Evolutionary conservation across 2,329 filamentous ascomycete species (phyloP).

Genomic region (Fusarium drepaniforme): DNA sequence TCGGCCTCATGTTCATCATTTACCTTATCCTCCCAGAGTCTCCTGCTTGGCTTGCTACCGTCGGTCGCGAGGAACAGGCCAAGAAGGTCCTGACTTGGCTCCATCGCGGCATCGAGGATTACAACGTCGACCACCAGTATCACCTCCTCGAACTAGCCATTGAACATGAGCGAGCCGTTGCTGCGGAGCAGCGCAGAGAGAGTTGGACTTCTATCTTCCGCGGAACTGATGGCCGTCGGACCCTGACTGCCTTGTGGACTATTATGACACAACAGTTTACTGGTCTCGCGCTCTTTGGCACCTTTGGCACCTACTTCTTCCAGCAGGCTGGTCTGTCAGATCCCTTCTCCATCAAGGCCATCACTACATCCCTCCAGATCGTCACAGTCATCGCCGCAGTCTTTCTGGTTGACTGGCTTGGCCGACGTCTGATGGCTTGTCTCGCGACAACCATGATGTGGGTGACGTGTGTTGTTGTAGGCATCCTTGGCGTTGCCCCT

Average conservation of each 20-base stretch:
- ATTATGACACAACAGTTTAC: slow-evolving; percentile 33
- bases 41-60: neutral
- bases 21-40: neutral
- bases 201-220: slow-evolving; percentile 46
- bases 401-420: neutral
- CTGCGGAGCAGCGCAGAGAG: slow-evolving; percentile 34
- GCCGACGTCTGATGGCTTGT: neutral
- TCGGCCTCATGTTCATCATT: neutral
- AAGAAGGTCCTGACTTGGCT: neutral
- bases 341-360: neutral
- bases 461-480: neutral
- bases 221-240: slow-evolving; percentile 45
- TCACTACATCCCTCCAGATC: neutral
- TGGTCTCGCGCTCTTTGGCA: slow-evolving; percentile 18
- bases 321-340: neutral
- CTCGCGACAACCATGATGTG: neutral
- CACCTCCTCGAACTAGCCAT: neutral
- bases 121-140: neutral
- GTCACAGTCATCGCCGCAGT: neutral
- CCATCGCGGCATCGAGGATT: neutral
- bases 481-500: neutral
- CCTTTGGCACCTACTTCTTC: slow-evolving; percentile 63
- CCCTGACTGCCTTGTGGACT: slow-evolving; percentile 46
- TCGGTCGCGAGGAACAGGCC: neutral
- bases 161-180: slow-evolving; percentile 20